Percentiles rank a stretch among this genome's conserved stretches.
Evolutionary conservation across 108 stramenopile species (phyloP).

Genomic region (Pseudonitzschia multistriata): DNA sequence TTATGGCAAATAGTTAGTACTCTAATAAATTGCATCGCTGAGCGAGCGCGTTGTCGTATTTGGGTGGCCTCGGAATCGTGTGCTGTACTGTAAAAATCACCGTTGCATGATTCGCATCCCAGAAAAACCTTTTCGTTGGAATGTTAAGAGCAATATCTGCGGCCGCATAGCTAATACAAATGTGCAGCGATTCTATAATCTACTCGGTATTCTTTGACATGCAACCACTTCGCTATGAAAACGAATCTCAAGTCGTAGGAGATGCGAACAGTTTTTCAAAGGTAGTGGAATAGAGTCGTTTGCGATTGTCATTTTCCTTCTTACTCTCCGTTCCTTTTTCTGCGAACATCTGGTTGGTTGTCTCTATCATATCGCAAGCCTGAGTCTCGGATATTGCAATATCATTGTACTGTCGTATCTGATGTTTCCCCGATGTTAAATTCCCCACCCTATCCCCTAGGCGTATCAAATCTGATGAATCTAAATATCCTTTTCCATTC

Average conservation of each 20-base stretch:
- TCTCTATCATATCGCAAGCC: conserved; percentile 6
- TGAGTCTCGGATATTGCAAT: neutral
- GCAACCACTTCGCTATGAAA: neutral
- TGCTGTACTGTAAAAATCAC: no score
- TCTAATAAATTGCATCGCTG: no score
- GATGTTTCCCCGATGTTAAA: neutral
- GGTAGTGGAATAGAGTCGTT: neutral
- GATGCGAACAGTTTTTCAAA: neutral
- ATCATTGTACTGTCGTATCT: neutral
- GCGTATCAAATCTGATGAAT: neutral
- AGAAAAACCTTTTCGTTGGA: no score
- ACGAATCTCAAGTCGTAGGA: neutral
- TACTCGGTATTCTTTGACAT: no score
- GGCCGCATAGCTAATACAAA: no score
- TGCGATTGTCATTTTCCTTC: neutral
- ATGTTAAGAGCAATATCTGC: no score
- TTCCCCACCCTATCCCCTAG: neutral
- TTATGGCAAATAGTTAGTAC: no score
- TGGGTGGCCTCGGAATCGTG: no score
- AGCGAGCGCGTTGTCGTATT: no score
- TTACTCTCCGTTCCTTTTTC: neutral
- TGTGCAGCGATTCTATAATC: no score
- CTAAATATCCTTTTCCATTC: conserved; percentile 2
- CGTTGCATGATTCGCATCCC: no score
- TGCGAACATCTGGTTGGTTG: conserved; percentile 11